These are phyloP conservation scores for Penicillium atrosanguineum DNA, from an alignment of 495 filamentous ascomycete genomes.

Conservation along the genomic window DNA sequence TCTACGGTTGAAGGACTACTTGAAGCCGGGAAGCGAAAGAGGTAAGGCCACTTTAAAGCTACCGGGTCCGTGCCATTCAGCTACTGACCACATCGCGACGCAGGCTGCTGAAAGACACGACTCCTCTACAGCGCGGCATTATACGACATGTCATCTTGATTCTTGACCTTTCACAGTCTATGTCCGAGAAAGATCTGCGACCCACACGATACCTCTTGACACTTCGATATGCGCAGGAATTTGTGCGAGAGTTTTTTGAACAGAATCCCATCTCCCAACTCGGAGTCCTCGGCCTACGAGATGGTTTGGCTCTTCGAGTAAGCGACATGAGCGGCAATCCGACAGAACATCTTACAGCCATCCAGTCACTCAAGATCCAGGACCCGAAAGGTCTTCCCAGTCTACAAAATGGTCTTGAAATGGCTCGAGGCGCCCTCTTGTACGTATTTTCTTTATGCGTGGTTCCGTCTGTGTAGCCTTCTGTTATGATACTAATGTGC, in stretches of 20 bases:
- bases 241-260: conserved; percentile 93
- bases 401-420: conserved; percentile 92
- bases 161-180: conserved; percentile 89
- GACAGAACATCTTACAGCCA: conserved; percentile 76
- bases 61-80: not conserved
- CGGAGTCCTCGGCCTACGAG: conserved; percentile 84
- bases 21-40: conserved; percentile 72
- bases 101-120: conserved; percentile 85
- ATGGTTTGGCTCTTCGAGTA: conserved; percentile 81
- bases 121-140: conserved; percentile 91
- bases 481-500: conserved; percentile 15
- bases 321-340: conserved; percentile 91
- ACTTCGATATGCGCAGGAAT: conserved; percentile 80
- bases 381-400: conserved; percentile 88
- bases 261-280: conserved; percentile 99
- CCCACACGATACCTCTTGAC: conserved; percentile 81
- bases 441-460: conserved; percentile 35
- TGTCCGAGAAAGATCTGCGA: conserved; percentile 91
- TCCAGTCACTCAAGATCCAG: conserved; percentile 65
- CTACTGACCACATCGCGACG: conserved; percentile 10
- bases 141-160: conserved; percentile 91
- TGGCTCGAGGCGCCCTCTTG: conserved; percentile 87
- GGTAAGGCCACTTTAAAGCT: conserved; percentile 42
- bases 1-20: conserved; percentile 65
- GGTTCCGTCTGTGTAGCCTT: not conserved